Conservation (phyloP, 202 grass and related monocot genomes). For the Bolboschoenoplectus hybrid region DNA sequence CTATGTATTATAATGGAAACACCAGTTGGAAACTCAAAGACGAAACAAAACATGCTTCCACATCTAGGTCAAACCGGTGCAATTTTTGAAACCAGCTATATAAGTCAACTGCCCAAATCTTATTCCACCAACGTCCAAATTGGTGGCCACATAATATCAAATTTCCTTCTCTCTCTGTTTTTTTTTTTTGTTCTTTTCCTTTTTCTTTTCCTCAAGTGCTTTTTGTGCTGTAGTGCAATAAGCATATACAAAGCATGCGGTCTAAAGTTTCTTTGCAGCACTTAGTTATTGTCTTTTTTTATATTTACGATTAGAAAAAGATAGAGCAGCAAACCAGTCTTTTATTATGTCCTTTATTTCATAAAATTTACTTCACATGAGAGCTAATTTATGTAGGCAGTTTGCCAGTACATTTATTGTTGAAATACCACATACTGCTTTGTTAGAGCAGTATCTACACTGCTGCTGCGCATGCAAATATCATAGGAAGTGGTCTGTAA, state of each 20-base stretch:
- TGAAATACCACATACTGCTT: neutral
- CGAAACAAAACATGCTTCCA: constrained; percentile 6
- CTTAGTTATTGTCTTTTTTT: constrained; percentile 22
- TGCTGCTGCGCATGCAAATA: constrained; percentile 6
- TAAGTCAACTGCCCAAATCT: neutral
- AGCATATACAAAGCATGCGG: constrained; percentile 29
- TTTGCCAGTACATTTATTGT: neutral
- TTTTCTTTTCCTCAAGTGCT: constrained; percentile 28
- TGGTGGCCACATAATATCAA: constrained; percentile 25
- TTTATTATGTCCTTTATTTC: neutral
- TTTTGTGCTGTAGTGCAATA: constrained; percentile 42
- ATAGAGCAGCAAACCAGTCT: constrained; percentile 17
- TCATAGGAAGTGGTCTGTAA: constrained; percentile 1
- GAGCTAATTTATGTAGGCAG: neutral
- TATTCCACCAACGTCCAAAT: neutral
- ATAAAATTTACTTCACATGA: constrained; percentile 23
- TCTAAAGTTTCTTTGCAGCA: constrained; percentile 35
- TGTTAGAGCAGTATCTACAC: neutral
- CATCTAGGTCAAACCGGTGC: constrained; percentile 22
- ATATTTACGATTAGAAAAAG: constrained; percentile 7
- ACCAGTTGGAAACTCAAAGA: constrained; percentile 9
- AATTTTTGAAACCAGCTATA: neutral
- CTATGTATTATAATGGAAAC: neutral
- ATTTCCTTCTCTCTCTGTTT: neutral
- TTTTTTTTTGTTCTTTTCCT: neutral